A percentile compares a stretch with the other conserved stretches of the same genome.
Evolutionary conservation across 257 asterid genomes (phyloP).

Genomic region (Solanum rostratum): DNA sequence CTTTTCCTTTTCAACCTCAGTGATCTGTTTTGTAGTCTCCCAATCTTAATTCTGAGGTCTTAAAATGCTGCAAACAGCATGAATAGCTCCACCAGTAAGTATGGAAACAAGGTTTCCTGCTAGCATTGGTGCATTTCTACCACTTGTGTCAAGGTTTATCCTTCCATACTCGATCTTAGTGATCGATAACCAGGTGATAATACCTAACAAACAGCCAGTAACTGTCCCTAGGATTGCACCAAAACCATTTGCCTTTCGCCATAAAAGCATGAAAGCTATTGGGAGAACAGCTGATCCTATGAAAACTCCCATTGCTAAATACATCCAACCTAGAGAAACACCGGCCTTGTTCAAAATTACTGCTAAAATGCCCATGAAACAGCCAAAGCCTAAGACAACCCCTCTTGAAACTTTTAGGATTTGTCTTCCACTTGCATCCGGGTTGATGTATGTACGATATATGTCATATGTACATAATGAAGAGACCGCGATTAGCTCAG

Average conservation of each 20-base stretch:
- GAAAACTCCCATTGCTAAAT: slow-evolving; percentile 82
- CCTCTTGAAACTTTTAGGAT: slow-evolving; percentile 63
- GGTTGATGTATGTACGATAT: slow-evolving; percentile 77
- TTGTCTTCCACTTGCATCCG: slow-evolving; percentile 68
- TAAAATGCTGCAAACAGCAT: slow-evolving; percentile 50
- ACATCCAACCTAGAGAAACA: slow-evolving; percentile 93
- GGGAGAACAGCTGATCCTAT: slow-evolving; percentile 88
- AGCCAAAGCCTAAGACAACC: slow-evolving; percentile 53
- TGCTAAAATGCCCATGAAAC: slow-evolving; percentile 82
- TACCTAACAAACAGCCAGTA: slow-evolving; percentile 67
- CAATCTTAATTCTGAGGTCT: slow-evolving; percentile 82
- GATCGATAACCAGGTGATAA: slow-evolving; percentile 70
- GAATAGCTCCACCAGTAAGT: slow-evolving; percentile 70
- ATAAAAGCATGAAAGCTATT: slow-evolving; percentile 84
- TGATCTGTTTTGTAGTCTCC: slow-evolving; percentile 68
- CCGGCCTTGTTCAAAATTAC: slow-evolving; percentile 76
- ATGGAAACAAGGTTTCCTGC: slow-evolving; percentile 88
- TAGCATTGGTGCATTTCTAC: slow-evolving; percentile 85
- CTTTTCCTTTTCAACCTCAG: slow-evolving; percentile 71
- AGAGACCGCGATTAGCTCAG: slow-evolving; percentile 86
- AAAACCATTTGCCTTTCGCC: slow-evolving; percentile 67
- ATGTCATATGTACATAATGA: slow-evolving; percentile 84
- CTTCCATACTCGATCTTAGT: slow-evolving; percentile 66
- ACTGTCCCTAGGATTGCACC: slow-evolving; percentile 75
- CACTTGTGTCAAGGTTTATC: slow-evolving; percentile 77